These are phyloP conservation scores for Breviolum minutum DNA, from an alignment of 73 alveolate species.

Conservation along the genomic window DNA sequence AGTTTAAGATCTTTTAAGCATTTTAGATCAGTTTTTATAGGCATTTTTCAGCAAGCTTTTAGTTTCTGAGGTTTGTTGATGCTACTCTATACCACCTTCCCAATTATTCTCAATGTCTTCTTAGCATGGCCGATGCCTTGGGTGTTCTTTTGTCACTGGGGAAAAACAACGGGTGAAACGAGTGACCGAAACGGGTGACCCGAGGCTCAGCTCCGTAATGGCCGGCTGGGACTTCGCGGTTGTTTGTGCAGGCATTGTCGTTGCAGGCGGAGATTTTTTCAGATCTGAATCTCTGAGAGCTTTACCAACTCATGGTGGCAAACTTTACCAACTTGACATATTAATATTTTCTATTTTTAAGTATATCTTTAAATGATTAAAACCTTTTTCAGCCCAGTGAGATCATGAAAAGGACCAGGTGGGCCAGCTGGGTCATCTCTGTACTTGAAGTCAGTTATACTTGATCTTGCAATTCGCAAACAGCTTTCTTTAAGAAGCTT, in stretches of 20 bases:
- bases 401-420: too few relatives aligned
- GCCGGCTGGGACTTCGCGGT: conserved; percentile 56
- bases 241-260: conserved; percentile 65
- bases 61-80: conserved; percentile 41
- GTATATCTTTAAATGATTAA: too few relatives aligned
- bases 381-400: too few relatives aligned
- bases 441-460: too few relatives aligned
- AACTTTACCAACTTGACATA: too few relatives aligned
- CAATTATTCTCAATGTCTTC: conserved; percentile 65
- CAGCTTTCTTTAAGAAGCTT: too few relatives aligned
- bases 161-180: not conserved
- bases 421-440: too few relatives aligned
- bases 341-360: too few relatives aligned
- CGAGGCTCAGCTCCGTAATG: conserved; percentile 57
- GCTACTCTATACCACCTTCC: conserved; percentile 71
- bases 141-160: not conserved
- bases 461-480: too few relatives aligned
- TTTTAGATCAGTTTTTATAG: not conserved
- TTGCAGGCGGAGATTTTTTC: conserved; percentile 5
- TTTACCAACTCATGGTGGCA: too few relatives aligned
- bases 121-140: conserved; percentile 38
- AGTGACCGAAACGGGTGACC: not conserved
- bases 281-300: too few relatives aligned
- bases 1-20: not conserved
- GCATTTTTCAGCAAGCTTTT: not conserved